These are phyloP conservation scores for Psilocybe subaeruginosa DNA, from an alignment of 768 basidiomycete genomes.

Conservation along the genomic window DNA sequence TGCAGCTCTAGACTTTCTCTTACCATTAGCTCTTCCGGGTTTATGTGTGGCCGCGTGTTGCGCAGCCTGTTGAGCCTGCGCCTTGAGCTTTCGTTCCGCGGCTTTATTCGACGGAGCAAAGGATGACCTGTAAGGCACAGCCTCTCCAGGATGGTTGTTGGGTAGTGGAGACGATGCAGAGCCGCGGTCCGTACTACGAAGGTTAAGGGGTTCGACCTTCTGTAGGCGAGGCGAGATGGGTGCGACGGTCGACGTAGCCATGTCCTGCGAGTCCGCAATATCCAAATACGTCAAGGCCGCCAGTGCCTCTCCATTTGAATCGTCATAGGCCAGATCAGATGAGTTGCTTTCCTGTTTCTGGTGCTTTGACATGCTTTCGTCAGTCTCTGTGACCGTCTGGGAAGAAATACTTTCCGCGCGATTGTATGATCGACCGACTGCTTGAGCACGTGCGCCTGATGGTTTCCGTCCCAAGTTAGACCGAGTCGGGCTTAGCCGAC, in stretches of 20 bases:
- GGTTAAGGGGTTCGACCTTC: constrained; percentile 39
- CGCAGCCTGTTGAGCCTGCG: constrained; percentile 82
- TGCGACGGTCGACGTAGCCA: constrained; percentile 24
- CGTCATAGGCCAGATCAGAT: constrained; percentile 21
- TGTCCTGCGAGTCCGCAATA: constrained; percentile 44
- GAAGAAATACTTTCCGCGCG: constrained; percentile 43
- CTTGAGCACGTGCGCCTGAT: constrained; percentile 81
- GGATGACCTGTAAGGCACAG: constrained; percentile 71
- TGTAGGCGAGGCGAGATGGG: constrained; percentile 11
- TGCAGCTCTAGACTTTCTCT: constrained; percentile 60
- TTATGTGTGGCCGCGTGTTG: constrained; percentile 76
- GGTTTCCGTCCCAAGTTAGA: constrained; percentile 68
- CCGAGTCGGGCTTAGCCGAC: constrained; percentile 39
- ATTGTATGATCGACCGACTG: constrained; percentile 42
- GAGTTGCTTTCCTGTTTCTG: constrained; percentile 16
- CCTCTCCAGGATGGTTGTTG: constrained; percentile 12
- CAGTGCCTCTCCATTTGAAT: constrained; percentile 65
- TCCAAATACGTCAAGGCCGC: constrained; percentile 81
- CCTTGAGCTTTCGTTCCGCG: constrained; percentile 81
- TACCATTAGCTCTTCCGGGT: constrained; percentile 71
- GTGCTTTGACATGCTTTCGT: constrained; percentile 19
- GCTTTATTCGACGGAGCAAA: constrained; percentile 88
- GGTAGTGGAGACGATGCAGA: constrained; percentile 16
- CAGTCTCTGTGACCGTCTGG: constrained; percentile 25
- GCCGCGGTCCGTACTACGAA: constrained; percentile 30